Percentiles rank a stretch among this genome's conserved stretches.
Conservation (phyloP, 306 rosid species). For the Rosa chinensis region DNA sequence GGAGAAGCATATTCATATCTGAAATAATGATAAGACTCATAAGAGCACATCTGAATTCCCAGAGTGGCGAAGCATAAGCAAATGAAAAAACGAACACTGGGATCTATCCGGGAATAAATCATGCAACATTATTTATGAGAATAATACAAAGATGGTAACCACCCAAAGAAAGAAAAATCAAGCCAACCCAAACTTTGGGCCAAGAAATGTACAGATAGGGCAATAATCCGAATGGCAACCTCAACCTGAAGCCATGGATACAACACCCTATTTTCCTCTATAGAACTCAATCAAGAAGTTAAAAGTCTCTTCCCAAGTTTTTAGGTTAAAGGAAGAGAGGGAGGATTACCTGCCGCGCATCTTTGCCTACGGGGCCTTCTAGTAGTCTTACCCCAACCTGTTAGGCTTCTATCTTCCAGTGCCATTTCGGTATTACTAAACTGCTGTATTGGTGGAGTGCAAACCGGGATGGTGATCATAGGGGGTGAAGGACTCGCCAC, state of each 20-base stretch:
- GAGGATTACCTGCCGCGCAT: constrained; percentile 72
- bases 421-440: constrained; percentile 62
- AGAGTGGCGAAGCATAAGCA: constrained; percentile 15
- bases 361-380: constrained; percentile 94
- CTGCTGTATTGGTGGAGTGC: constrained; percentile 58
- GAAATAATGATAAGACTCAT: constrained; percentile 10
- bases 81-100: constrained; percentile 40
- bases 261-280: constrained; percentile 55
- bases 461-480: constrained; percentile 35
- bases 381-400: constrained; percentile 98
- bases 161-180: constrained; percentile 60
- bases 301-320: constrained; percentile 51
- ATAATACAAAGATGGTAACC: constrained; percentile 65
- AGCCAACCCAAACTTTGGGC: constrained; percentile 58
- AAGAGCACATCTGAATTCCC: constrained; percentile 5
- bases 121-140: constrained; percentile 80
- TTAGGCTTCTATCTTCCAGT: constrained; percentile 86
- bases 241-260: constrained; percentile 45
- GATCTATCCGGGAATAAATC: constrained; percentile 68
- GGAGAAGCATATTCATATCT: constrained; percentile 7
- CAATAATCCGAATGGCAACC: constrained; percentile 42
- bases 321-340: constrained; percentile 63
- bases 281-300: constrained; percentile 45
- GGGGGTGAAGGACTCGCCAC: constrained; percentile 54
- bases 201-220: constrained; percentile 68